These are phyloP conservation scores for Sugiyamaella xylanicola DNA, from an alignment of 1,139 yeast genomes.

Conservation along the genomic window DNA sequence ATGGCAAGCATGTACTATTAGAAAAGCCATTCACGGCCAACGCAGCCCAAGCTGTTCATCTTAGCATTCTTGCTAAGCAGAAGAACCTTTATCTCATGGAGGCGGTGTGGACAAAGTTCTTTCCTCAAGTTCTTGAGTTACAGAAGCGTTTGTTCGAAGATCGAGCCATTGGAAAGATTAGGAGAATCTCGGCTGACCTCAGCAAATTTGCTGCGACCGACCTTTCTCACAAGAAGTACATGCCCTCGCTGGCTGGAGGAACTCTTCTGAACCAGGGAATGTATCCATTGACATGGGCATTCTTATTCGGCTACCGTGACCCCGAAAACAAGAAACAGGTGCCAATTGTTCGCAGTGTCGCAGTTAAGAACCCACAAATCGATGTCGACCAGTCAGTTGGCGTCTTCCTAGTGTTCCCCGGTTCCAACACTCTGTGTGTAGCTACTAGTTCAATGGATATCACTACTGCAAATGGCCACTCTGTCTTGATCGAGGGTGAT, in stretches of 20 bases:
- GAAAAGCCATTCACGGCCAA: conserved; percentile 63
- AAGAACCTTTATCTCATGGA: conserved; percentile 57
- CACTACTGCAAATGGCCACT: conserved; percentile 29
- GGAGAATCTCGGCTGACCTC: conserved; percentile 47
- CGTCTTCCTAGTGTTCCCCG: conserved; percentile 36
- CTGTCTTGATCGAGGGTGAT: conserved; percentile 38
- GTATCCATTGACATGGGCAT: conserved; percentile 52
- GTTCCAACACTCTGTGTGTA: conserved; percentile 34
- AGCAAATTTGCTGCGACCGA: conserved; percentile 41
- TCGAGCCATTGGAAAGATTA: conserved; percentile 51
- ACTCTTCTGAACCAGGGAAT: conserved; percentile 61
- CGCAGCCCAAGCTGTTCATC: conserved; percentile 48
- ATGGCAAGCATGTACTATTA: conserved; percentile 57
- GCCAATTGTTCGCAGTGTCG: conserved; percentile 25
- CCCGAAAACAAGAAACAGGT: conserved; percentile 31
- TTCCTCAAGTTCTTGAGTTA: conserved; percentile 51
- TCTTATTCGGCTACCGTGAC: conserved; percentile 36
- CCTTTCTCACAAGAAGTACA: conserved; percentile 31
- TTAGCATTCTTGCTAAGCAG: conserved; percentile 51
- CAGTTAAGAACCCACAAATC: conserved; percentile 28
- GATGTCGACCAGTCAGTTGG: conserved; percentile 37
- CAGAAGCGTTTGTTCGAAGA: conserved; percentile 47
- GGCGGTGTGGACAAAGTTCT: conserved; percentile 64
- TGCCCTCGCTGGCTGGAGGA: conserved; percentile 57
- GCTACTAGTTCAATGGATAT: conserved; percentile 35